Conservation (phyloP, 2,329 filamentous ascomycete species). For the Colletotrichum ledebouriae region DNA sequence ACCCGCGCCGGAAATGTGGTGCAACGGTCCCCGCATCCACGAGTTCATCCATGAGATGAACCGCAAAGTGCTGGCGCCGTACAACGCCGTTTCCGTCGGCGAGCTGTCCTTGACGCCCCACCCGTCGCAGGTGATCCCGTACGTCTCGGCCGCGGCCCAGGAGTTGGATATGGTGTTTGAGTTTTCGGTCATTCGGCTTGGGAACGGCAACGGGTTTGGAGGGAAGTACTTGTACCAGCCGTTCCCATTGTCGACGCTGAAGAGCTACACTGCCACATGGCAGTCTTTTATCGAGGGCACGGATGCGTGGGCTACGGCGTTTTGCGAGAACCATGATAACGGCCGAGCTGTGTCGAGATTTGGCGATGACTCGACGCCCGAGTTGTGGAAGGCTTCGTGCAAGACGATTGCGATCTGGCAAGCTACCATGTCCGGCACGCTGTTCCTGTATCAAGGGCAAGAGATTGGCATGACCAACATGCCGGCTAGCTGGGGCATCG, state of each 20-base stretch:
- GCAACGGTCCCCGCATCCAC: slow-evolving; percentile 73
- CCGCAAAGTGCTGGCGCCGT: slow-evolving; percentile 63
- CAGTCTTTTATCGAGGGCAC: slow-evolving; percentile 63
- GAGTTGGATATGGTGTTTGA: slow-evolving; percentile 74
- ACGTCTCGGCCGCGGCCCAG: slow-evolving; percentile 65
- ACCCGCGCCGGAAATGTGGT: slow-evolving; percentile 64
- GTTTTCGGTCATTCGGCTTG: slow-evolving; percentile 69
- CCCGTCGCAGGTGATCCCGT: slow-evolving; percentile 64
- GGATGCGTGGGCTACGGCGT: slow-evolving; percentile 71
- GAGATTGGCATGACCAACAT: slow-evolving; percentile 73
- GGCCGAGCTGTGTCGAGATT: slow-evolving; percentile 70
- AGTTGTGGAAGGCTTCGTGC: slow-evolving; percentile 58
- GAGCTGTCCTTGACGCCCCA: slow-evolving; percentile 71
- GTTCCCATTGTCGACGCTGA: slow-evolving; percentile 60
- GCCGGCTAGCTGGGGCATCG: slow-evolving; percentile 63
- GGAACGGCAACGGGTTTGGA: slow-evolving; percentile 60
- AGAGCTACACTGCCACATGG: slow-evolving; percentile 59
- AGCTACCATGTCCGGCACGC: slow-evolving; percentile 63
- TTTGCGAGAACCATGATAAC: slow-evolving; percentile 75
- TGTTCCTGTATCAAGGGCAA: slow-evolving; percentile 72
- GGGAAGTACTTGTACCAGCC: slow-evolving; percentile 64
- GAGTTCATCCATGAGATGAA: slow-evolving; percentile 74
- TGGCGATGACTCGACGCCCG: slow-evolving; percentile 59
- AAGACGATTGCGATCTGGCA: slow-evolving; percentile 68
- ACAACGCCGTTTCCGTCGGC: slow-evolving; percentile 72